Base-by-base conservation (phyloP, 2,329 filamentous ascomycete species). In the Pseudopithomyces chartarum region DNA sequence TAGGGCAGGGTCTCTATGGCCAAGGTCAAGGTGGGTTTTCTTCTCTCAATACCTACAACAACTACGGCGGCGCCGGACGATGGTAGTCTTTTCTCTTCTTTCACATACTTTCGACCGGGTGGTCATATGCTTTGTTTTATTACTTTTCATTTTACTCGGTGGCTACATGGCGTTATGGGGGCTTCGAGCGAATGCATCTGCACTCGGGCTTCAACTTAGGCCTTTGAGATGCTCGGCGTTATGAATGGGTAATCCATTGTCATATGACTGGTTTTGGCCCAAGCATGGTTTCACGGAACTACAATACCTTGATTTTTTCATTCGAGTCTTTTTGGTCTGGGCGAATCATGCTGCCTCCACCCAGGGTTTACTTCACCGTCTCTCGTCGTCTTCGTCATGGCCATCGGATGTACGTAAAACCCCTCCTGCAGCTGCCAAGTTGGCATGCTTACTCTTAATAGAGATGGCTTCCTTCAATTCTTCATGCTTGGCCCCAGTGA, bases 1-100 rank as follows among this genome's bases (percentile, higher is more conserved):
- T 89, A 82, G 90, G 90, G 80, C 91, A 95, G 85, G 91, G 90
- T 79, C 85, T 95, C 79, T 96, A 95, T 82, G 90, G 90, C 81
- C 90, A 96, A 80, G 83, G 84, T 77, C 84, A 85, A 94, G 92
- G 92, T 95, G 92, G 91, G 90, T 97, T 96, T 87, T 92, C 90
- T 66, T 81, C 82, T 79, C 90, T 96, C 85, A 96, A 96, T 78
- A 81, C 81, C 58, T 82, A 85, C 76, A 86, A 85, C 75, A 82
- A 80, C 67, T 73, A 73, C 65, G 68, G 72, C 64, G 72, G 70
- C 57, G 66, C 67, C 62, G 73, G 74, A 66, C 68, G 73, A 64
- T 76, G 74, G 74, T 76, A 73, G 64, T 63, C 54, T 52, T 63
- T 71, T 65, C 55, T 55, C 52, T 71, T 70, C 66, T 65, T 67